Evolutionary conservation across 305 asterid species (phyloP).

Genomic region (Fraxinus angustifolia): DNA sequence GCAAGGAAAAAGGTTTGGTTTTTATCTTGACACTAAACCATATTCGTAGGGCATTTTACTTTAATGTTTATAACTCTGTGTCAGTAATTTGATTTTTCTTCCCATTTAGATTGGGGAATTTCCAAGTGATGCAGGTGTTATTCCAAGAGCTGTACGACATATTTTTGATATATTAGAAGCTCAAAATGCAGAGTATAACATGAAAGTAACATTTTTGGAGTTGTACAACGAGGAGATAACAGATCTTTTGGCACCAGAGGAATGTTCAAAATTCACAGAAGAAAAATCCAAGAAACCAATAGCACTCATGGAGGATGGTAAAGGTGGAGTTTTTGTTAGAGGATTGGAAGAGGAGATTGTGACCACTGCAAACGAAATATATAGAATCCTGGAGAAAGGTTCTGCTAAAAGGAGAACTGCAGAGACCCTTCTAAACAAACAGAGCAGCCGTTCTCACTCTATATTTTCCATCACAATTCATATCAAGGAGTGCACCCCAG

Average conservation of each 20-base stretch:
- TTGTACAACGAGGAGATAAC: constrained; percentile 92
- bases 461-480: constrained; percentile 93
- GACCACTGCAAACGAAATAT: constrained; percentile 87
- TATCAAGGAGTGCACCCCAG: constrained; percentile 93
- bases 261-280: constrained; percentile 58
- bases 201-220: constrained; percentile 94
- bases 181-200: constrained; percentile 88
- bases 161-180: constrained; percentile 87
- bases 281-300: constrained; percentile 94
- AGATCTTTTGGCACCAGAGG: constrained; percentile 96
- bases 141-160: constrained; percentile 95
- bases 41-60: not conserved
- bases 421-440: constrained; percentile 97
- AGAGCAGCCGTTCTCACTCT: constrained; percentile 98
- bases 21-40: constrained; percentile 3
- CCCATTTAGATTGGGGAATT: constrained; percentile 81
- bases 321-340: constrained; percentile 94
- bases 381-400: constrained; percentile 87
- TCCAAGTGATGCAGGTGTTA: constrained; percentile 97
- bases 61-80: not conserved
- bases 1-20: constrained; percentile 76
- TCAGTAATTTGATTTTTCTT: constrained; percentile 25
- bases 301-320: constrained; percentile 98
- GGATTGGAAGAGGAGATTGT: constrained; percentile 99
- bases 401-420: constrained; percentile 98